A percentile compares a stretch with the other conserved stretches of the same genome.
These are phyloP conservation scores for Phytophthora cajani DNA, from an alignment of 352 stramenopile genomes.

Conservation along the genomic window DNA sequence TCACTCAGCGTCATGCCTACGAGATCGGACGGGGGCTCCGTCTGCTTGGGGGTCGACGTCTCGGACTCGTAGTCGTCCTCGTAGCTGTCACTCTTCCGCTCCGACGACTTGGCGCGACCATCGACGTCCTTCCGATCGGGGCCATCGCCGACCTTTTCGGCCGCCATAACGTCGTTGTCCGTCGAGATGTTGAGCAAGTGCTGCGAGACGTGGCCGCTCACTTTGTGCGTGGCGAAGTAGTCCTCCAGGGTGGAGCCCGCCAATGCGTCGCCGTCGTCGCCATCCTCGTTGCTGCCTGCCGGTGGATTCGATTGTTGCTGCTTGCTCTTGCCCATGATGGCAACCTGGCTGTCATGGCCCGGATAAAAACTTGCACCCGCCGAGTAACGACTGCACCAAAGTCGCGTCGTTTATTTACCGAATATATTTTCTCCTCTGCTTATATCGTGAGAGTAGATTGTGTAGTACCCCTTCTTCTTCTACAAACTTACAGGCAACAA, in stretches of 20 bases:
- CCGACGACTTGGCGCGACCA: not conserved
- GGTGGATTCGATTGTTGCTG: slow-evolving; percentile 28
- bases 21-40: slow-evolving; percentile 24
- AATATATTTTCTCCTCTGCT: not conserved
- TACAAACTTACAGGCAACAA: not conserved
- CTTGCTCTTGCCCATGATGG: slow-evolving; percentile 30
- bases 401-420: not conserved
- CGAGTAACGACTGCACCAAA: slow-evolving; percentile 19
- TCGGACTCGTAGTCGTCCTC: slow-evolving; percentile 34
- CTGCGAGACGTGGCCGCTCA: slow-evolving; percentile 49
- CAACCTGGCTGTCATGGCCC: slow-evolving; percentile 9
- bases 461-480: not conserved
- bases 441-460: not conserved
- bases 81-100: slow-evolving; percentile 41
- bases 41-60: slow-evolving; percentile 19
- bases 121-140: slow-evolving; percentile 1
- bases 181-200: slow-evolving; percentile 61
- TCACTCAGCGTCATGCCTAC: slow-evolving; percentile 63
- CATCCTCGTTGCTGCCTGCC: slow-evolving; percentile 12
- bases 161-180: slow-evolving; percentile 60
- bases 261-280: slow-evolving; percentile 14
- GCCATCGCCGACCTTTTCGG: slow-evolving; percentile 34
- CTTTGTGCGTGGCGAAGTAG: slow-evolving; percentile 42
- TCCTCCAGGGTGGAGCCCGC: slow-evolving; percentile 42
- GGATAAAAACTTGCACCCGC: not conserved